A percentile compares a stretch with the other conserved stretches of the same genome.
Conservation (phyloP, 257 asterid genomes). For the Solanum dulcamara region DNA sequence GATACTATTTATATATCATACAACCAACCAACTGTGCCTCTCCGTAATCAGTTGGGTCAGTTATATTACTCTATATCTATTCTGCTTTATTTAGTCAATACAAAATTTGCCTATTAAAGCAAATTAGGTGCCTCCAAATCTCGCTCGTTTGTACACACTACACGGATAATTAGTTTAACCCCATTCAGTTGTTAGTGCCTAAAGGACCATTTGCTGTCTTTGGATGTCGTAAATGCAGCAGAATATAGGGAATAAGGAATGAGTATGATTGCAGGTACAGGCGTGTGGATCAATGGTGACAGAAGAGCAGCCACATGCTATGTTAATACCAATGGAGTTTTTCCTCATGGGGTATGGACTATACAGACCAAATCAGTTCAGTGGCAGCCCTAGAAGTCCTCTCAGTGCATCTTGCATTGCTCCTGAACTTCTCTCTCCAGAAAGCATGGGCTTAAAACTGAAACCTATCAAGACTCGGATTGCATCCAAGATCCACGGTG, state of each 20-base stretch:
- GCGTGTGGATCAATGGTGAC: constrained; percentile 93
- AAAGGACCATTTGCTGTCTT: not conserved
- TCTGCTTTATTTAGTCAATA: not conserved
- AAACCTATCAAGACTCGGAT: constrained; percentile 82
- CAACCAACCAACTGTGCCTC: not conserved
- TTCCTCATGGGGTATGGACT: constrained; percentile 76
- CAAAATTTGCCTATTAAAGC: not conserved
- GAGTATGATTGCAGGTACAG: constrained; percentile 43
- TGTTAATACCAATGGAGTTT: constrained; percentile 72
- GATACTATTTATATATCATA: not conserved
- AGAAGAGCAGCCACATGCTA: constrained; percentile 94
- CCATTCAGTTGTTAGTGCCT: not conserved
- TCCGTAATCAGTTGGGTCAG: not conserved
- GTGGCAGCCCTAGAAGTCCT: constrained; percentile 78
- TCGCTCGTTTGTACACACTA: not conserved
- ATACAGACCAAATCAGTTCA: constrained; percentile 41
- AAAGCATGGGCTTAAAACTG: constrained; percentile 86
- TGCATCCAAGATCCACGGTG: not conserved
- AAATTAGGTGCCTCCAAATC: not conserved
- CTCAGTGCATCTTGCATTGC: constrained; percentile 72
- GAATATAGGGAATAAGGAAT: not conserved
- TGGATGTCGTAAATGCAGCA: not conserved
- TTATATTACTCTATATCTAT: not conserved
- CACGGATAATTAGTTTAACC: not conserved
- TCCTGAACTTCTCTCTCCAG: constrained; percentile 81